phyloP scores from a whole-genome alignment of 192 early-diverging fungal species.

The Anaeromyces robustus region DNA sequence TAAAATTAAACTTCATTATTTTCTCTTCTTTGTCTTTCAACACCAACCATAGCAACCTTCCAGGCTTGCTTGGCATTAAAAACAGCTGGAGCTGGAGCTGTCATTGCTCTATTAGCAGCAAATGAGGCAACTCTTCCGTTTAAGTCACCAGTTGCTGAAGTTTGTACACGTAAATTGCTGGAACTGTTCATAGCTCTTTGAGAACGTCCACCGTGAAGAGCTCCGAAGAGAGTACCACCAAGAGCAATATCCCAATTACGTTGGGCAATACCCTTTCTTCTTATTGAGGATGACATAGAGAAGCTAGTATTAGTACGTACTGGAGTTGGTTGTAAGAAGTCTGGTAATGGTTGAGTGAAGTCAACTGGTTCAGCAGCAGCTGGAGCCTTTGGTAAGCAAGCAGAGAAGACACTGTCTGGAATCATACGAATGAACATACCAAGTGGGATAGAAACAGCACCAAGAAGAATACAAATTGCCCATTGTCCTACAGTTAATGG shows the following conservation, averaged over 20 bases:
- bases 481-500: slow-evolving; percentile 56
- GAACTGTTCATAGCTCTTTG: neutral
- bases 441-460: slow-evolving; percentile 62
- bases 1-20: neutral
- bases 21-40: neutral
- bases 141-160: neutral
- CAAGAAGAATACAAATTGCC: slow-evolving; percentile 65
- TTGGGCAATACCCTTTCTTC: neutral
- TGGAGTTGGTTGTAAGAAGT: neutral
- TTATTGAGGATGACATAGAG: neutral
- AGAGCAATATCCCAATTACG: neutral
- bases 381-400: neutral
- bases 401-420: slow-evolving; percentile 33
- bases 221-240: neutral
- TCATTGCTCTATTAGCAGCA: neutral
- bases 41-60: neutral
- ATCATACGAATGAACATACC: slow-evolving; percentile 75
- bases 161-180: neutral
- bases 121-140: neutral
- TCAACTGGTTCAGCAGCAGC: neutral
- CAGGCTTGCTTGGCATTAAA: neutral
- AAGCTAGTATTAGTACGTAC: neutral
- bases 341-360: neutral
- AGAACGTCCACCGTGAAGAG: neutral
- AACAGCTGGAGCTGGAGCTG: neutral